Conservation (phyloP, 2,329 filamentous ascomycete species). For the Neofusicoccum laricinum region DNA sequence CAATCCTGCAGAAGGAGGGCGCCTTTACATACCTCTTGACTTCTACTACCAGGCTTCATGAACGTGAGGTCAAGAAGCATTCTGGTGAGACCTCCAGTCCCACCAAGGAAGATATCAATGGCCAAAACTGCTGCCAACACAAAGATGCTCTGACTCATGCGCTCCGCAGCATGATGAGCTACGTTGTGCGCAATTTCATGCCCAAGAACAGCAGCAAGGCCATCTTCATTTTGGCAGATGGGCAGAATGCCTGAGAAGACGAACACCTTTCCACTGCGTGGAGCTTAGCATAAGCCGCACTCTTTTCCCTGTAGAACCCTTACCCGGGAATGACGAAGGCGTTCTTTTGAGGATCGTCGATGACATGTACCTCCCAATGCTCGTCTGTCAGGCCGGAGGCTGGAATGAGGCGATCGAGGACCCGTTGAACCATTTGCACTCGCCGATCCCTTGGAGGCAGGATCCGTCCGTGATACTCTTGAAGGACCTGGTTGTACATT, state of each 20-base stretch:
- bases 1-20: not conserved
- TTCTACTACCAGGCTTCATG: slow-evolving; percentile 63
- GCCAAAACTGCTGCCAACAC: slow-evolving; percentile 38
- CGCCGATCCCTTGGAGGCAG: slow-evolving; percentile 60
- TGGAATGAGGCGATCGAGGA: slow-evolving; percentile 65
- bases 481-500: slow-evolving; percentile 57
- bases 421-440: slow-evolving; percentile 55
- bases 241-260: slow-evolving; percentile 71
- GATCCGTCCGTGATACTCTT: slow-evolving; percentile 54
- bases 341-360: slow-evolving; percentile 66
- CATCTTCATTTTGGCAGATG: slow-evolving; percentile 65
- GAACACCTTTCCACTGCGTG: slow-evolving; percentile 67
- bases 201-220: slow-evolving; percentile 70
- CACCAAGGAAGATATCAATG: slow-evolving; percentile 40
- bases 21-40: slow-evolving; percentile 55
- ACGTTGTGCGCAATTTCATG: slow-evolving; percentile 79
- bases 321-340: slow-evolving; percentile 73
- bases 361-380: slow-evolving; percentile 72
- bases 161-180: slow-evolving; percentile 66
- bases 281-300: not conserved
- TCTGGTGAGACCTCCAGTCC: slow-evolving; percentile 39
- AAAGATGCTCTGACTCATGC: slow-evolving; percentile 48
- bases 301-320: not conserved
- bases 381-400: slow-evolving; percentile 58
- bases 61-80: slow-evolving; percentile 62